A percentile compares a stretch with the other conserved stretches of the same genome.
Conservation (phyloP, 2,329 filamentous ascomycete genomes). For the Trichoderma semiorbis region DNA sequence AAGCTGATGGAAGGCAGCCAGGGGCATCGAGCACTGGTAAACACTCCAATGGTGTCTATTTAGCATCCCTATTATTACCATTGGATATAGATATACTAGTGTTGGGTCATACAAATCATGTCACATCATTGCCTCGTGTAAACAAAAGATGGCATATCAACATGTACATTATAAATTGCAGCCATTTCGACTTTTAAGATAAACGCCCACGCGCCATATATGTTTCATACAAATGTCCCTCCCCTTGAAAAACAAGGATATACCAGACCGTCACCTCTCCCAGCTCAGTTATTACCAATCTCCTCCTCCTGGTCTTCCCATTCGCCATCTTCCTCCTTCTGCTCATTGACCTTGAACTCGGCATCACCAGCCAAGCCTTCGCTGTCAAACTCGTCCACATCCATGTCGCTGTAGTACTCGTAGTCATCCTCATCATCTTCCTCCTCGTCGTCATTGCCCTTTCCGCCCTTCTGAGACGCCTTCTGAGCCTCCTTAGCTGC, state of each 20-base stretch:
- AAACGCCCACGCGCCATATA: slow-evolving; percentile 9
- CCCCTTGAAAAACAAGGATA: neutral
- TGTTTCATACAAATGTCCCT: neutral
- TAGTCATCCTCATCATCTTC: slow-evolving; percentile 42
- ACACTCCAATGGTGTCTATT: neutral
- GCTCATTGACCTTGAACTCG: slow-evolving; percentile 47
- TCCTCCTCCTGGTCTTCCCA: slow-evolving; percentile 17
- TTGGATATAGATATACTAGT: neutral
- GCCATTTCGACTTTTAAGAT: neutral
- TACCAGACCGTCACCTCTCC: neutral
- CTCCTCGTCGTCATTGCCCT: slow-evolving; percentile 37
- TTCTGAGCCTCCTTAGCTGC: slow-evolving; percentile 41
- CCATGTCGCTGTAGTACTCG: slow-evolving; percentile 44
- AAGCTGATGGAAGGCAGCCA: slow-evolving; percentile 10
- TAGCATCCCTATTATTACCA: accelerated
- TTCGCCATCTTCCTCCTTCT: slow-evolving; percentile 49
- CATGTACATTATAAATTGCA: slow-evolving; percentile 1
- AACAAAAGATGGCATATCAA: neutral
- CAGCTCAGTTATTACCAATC: slow-evolving; percentile 11
- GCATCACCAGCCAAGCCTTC: slow-evolving; percentile 49
- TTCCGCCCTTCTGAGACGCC: slow-evolving; percentile 34
- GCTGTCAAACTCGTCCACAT: slow-evolving; percentile 49
- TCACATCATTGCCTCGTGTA: neutral
- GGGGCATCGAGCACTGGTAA: neutral
- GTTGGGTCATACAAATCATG: neutral